These are phyloP conservation scores for Fusarium secorum DNA, from an alignment of 2,329 filamentous ascomycete species.

Conservation along the genomic window DNA sequence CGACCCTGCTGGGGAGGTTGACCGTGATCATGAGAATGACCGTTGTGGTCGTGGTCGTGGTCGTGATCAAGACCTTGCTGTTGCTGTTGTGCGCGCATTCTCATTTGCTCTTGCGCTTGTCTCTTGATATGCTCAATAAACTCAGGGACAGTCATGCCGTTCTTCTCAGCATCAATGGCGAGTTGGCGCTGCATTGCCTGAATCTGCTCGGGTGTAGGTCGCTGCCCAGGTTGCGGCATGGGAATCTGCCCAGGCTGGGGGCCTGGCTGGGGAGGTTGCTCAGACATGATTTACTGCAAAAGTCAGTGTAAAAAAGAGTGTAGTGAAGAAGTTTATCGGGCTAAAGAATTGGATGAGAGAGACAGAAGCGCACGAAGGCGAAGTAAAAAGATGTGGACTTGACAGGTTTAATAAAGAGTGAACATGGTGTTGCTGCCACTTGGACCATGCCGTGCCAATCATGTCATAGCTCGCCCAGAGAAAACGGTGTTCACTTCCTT, in stretches of 20 bases:
- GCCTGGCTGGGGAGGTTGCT: constrained; percentile 42
- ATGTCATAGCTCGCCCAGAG: constrained; percentile 38
- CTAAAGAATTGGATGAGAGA: constrained; percentile 12
- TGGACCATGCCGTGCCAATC: constrained; percentile 39
- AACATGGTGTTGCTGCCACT: constrained; percentile 32
- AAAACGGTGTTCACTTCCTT: constrained; percentile 51
- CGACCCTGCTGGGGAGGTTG: constrained; percentile 52
- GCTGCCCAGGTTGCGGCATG: constrained; percentile 52
- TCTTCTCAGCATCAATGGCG: constrained; percentile 81
- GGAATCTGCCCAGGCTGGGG: constrained; percentile 43
- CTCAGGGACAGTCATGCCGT: constrained; percentile 84
- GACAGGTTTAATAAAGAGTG: constrained; percentile 28
- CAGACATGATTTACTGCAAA: constrained; percentile 41
- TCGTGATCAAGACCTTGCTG: constrained; percentile 46
- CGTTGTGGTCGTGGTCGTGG: constrained; percentile 4
- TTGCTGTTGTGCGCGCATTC: constrained; percentile 54
- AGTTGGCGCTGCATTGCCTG: constrained; percentile 83
- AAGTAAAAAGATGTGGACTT: constrained; percentile 22
- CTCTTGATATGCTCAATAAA: constrained; percentile 77
- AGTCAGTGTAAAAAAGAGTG: constrained; percentile 17
- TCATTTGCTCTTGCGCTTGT: constrained; percentile 61
- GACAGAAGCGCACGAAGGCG: constrained; percentile 17
- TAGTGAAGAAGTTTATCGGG: constrained; percentile 17
- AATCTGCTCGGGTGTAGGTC: constrained; percentile 84
- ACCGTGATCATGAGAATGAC: constrained; percentile 28